Evolutionary conservation across 2,329 filamentous ascomycete genomes (phyloP).

Genomic region (Xylaria sp.): DNA sequence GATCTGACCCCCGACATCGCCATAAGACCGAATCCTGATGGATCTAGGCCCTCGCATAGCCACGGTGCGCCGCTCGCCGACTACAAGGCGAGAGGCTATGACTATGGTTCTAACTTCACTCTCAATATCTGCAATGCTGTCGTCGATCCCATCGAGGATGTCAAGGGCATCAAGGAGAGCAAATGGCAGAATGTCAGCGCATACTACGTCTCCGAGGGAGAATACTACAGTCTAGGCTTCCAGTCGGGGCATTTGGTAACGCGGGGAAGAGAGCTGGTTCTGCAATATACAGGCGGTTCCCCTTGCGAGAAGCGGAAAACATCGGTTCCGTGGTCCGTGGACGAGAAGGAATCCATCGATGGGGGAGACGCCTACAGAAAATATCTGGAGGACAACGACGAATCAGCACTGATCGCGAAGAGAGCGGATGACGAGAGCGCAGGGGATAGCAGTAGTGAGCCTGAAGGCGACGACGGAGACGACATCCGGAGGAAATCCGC

Average conservation of each 20-base stretch:
- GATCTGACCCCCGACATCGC: constrained; percentile 53
- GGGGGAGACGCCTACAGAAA: constrained; percentile 34
- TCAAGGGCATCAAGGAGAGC: constrained; percentile 57
- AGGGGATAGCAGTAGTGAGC: not conserved
- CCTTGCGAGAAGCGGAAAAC: constrained; percentile 55
- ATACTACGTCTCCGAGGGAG: constrained; percentile 62
- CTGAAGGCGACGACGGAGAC: constrained; percentile 15
- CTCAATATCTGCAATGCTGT: constrained; percentile 75
- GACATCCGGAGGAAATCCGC: constrained; percentile 62
- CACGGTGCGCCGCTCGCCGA: constrained; percentile 42
- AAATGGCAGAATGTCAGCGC: constrained; percentile 71
- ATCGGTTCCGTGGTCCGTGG: constrained; percentile 25
- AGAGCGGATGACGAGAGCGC: not conserved
- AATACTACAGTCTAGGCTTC: constrained; percentile 70
- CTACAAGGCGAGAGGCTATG: constrained; percentile 64
- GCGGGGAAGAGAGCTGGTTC: constrained; percentile 67
- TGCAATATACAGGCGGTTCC: constrained; percentile 73
- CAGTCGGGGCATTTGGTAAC: constrained; percentile 50
- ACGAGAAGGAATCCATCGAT: constrained; percentile 32
- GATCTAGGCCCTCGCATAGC: constrained; percentile 36
- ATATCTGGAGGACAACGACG: constrained; percentile 31
- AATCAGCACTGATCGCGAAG: constrained; percentile 15
- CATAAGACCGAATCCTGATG: constrained; percentile 37
- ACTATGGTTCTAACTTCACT: constrained; percentile 77
- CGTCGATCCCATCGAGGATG: constrained; percentile 58